phyloP scores from a whole-genome alignment of 495 filamentous ascomycete species.

The Aeminium ludgeri region DNA sequence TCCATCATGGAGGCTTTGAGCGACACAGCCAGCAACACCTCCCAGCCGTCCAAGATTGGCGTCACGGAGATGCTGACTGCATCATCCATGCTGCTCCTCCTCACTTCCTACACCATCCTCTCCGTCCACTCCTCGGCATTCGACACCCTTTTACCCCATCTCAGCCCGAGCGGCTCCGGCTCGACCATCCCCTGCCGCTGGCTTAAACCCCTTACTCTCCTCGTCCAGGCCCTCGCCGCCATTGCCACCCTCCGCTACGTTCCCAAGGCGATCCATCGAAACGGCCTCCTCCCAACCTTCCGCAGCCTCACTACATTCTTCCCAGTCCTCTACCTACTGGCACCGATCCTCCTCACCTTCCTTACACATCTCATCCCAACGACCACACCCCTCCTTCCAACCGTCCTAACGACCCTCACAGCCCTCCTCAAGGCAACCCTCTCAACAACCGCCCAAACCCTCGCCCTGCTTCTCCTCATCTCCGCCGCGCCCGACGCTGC shows the following conservation, averaged over 20 bases:
- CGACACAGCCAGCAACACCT: conserved; percentile 19
- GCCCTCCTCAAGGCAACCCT: conserved; percentile 29
- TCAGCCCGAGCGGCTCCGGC: conserved; percentile 29
- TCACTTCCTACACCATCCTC: conserved; percentile 29
- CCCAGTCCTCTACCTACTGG: conserved; percentile 25
- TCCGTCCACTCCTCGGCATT: conserved; percentile 31
- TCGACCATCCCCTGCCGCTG: conserved; percentile 31
- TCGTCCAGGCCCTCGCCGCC: conserved; percentile 24
- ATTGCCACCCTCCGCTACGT: conserved; percentile 21
- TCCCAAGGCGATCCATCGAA: conserved; percentile 19
- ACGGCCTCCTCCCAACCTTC: conserved; percentile 28
- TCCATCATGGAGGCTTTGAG: conserved; percentile 12
- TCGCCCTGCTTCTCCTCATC: conserved; percentile 28
- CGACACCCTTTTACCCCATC: conserved; percentile 29
- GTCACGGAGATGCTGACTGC: conserved; percentile 28
- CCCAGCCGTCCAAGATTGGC: conserved; percentile 22
- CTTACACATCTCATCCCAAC: conserved; percentile 9
- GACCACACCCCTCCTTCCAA: conserved; percentile 20
- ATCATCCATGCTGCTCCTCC: conserved; percentile 28
- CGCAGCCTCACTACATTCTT: conserved; percentile 25
- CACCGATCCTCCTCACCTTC: conserved; percentile 15
- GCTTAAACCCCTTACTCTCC: conserved; percentile 24
- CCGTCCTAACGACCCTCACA: conserved; percentile 21
- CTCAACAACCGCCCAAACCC: conserved; percentile 24
- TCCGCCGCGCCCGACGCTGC: conserved; percentile 31